Evolutionary conservation across 208 protist genomes (phyloP), one percentile per base, ranked within the genome.

Genomic region (Acanthamoeba pearcei): DNA sequence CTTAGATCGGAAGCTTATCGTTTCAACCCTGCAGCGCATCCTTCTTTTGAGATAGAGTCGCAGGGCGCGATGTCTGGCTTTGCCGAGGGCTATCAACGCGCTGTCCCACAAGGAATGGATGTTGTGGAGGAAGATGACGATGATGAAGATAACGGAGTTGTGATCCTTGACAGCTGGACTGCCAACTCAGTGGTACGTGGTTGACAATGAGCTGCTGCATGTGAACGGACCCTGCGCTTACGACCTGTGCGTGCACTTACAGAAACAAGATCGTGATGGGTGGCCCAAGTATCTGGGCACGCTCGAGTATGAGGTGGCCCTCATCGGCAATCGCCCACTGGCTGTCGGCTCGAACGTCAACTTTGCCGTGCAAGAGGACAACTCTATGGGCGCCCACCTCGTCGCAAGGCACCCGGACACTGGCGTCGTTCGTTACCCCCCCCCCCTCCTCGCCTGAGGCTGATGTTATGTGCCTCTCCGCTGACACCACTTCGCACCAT

Each of bases 221-320:
- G 38, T 38, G 38, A 38, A 38, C 2, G 38, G 38, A 72, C n/a
- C 9, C n/a, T 24, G 19, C 27, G 3, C 64, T 72, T 29, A 13
- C 27, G n/a, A 38, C 38, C 64, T 17, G 13, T 17, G 27, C 1
- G 55, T 60, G 55, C 64, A 12, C n/a, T 12, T 24, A 32, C 74
- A 82, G 74, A 82, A 49, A 32, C 74, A 82, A 49, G 74, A 82
- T 32, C 8, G 35, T 15, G 42, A 82, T 32, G 74, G 74, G 9
- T 82, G 74, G 74, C 74, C 74, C 5, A 82, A 82, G 42, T 82
- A 82, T 51, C 27, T 82, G 42, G 74, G 74, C 38, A 82, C 74
- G 9, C 74, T 82, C 74, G 74, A 82, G 42, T 82, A 82, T 27
- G 74, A 82, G 74, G 74, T 82, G 74, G 74, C 42, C 19, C 38